Evolutionary conservation across 805 yeast species (phyloP).

Genomic region (Saccharomycopsis synnaedendra): DNA sequence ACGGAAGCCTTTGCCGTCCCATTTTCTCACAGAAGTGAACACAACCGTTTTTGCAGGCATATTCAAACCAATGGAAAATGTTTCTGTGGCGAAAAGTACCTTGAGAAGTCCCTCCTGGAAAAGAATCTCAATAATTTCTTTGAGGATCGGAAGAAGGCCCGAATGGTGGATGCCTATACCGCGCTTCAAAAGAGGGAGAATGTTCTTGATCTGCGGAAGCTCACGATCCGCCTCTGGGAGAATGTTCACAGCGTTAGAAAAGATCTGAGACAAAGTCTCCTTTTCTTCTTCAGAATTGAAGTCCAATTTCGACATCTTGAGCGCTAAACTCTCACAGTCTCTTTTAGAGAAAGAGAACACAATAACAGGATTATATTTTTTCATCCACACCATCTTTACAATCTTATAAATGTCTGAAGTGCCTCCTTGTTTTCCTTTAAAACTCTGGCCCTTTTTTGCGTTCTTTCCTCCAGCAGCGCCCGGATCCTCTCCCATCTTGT

Average conservation of each 20-base stretch:
- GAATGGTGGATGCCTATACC: slow-evolving; percentile 99
- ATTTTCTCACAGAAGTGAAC: slow-evolving; percentile 91
- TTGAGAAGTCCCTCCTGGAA: slow-evolving; percentile 95
- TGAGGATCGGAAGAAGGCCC: slow-evolving; percentile 84
- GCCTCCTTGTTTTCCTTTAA: slow-evolving; percentile 67
- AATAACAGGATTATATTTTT: slow-evolving; percentile 94
- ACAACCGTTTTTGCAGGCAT: slow-evolving; percentile 99
- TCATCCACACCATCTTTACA: slow-evolving; percentile 95
- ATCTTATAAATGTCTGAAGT: slow-evolving; percentile 88
- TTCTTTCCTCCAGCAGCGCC: slow-evolving; percentile 50
- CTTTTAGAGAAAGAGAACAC: slow-evolving; percentile 96
- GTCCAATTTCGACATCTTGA: slow-evolving; percentile 92
- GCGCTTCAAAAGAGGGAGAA: slow-evolving; percentile 77
- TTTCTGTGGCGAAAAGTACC: slow-evolving; percentile 94
- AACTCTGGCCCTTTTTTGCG: slow-evolving; percentile 61
- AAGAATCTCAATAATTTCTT: slow-evolving; percentile 89
- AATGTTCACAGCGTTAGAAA: slow-evolving; percentile 78
- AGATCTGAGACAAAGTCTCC: slow-evolving; percentile 80
- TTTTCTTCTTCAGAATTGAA: slow-evolving; percentile 92
- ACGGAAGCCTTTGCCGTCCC: slow-evolving; percentile 96
- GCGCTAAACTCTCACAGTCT: slow-evolving; percentile 89
- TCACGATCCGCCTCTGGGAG: slow-evolving; percentile 87
- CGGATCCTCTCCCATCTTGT: slow-evolving; percentile 77
- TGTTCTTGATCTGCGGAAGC: slow-evolving; percentile 88
- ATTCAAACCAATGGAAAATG: slow-evolving; percentile 94